Evolutionary conservation across 2,329 filamentous ascomycete genomes (phyloP), one percentile per base, ranked within the genome.

Genomic region (Clonostachys byssicola): DNA sequence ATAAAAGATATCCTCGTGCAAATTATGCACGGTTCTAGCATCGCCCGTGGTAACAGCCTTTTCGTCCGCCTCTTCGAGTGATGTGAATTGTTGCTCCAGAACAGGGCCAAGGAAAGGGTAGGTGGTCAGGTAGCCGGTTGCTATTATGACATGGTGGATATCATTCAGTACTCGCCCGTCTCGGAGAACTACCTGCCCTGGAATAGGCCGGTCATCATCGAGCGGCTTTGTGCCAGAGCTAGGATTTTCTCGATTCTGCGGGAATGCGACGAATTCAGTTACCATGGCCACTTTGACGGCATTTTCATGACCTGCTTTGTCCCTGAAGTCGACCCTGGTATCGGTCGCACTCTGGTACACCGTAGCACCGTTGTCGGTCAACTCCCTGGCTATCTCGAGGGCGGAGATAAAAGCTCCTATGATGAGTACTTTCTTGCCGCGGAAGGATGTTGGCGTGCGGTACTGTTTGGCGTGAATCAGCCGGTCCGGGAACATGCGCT

Each of bases 401-500:
- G 69, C 66, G 0, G 70, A 75, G 2, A 70, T 65, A 2, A 70
- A 60, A 16, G 75, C 80, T 42, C 83, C 83, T 6, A 77, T 68
- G 16, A 78, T 61, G 38, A 82, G 76, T 0, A 76, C 52, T 0
- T 62, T 72, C 49, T 85, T 80, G 36, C 70, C 73, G 4, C 60
- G 60, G 55, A 82, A 90, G 1, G 69, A 58, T 14, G 81, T 72
- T 0, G 88, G 79, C 0, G 67, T 75, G 10, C 88, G 78, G 56
- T 89, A 94, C 51, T 78, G 78, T 59, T 91, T 92, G 1, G 88
- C 89, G 57, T 89, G 86, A 5, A 72, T 73, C 17, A 89, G 73
- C 5, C 66, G 56, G 0, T 67, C 69, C 0, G 80, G 77, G 51
- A 78, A 81, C 5, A 58, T 55, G 12, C 61, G 45, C 56, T 85